Base-by-base conservation (phyloP, 2,329 filamentous ascomycete species). In the Sporothrix brasiliensis region DNA sequence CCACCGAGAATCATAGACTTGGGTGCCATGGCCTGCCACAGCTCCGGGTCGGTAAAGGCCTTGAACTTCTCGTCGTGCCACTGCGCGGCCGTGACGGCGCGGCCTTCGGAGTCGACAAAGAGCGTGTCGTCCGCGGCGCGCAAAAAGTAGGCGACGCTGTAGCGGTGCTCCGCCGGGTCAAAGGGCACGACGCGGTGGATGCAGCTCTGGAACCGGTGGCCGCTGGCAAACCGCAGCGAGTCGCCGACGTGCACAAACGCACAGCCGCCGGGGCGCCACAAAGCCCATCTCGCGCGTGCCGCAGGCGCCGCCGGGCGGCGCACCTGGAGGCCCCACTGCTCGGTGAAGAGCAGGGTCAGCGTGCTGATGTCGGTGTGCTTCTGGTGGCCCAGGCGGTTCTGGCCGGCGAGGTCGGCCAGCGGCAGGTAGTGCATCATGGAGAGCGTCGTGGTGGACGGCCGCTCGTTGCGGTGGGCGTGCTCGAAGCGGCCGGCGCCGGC, bases 161-260 rank as follows among this genome's bases (percentile, higher is more conserved):
- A 87, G 70, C 86, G 83, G 78, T 87, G 83, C 83, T 87, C 83
- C 53, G 76, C 74, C 27, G 81, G 80, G 77, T 85, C 77, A 72
- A 83, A 82, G 0, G 85, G 85, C 24, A 88, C 84, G 39, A 87
- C 85, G 71, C 85, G 80, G 80, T 87, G 86, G 76, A 88, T 85
- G 80, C 84, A 86, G 50, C 83, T 85, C 77, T 85, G 82, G 78
- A 88, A 82, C 70, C 80, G 84, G 77, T 83, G 82, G 56, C 82
- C 83, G 70, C 81, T 83, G 2, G 84, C 83, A 74, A 87, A 88
- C 56, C 85, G 83, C 73, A 88, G 80, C 34, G 84, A 86, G 80
- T 89, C 86, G 71, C 86, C 86, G 19, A 88, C 83, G 77, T 88
- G 84, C 74, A 88, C 80, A 75, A 88, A 81, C 44, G 86, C 86